phyloP scores from a whole-genome alignment of 345 rosid species.

The Salix koriyanagi region DNA sequence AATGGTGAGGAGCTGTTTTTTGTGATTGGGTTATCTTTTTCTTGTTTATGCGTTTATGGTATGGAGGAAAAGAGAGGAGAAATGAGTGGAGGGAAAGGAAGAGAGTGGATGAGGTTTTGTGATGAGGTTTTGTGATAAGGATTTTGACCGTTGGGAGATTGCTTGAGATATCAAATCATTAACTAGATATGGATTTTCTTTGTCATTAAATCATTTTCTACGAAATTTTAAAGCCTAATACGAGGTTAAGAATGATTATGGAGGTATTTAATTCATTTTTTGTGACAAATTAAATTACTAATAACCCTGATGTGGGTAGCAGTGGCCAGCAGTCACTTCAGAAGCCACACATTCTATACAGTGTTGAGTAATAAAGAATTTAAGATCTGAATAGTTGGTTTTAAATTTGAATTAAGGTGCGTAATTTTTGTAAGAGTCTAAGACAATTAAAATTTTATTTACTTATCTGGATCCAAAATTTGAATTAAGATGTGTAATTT shows the following conservation, averaged over 20 bases:
- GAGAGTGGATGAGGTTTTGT: slow-evolving; percentile 58
- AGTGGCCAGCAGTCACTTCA: not conserved
- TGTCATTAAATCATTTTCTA: not conserved
- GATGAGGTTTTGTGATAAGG: slow-evolving; percentile 83
- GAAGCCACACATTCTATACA: not conserved
- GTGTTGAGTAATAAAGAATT: too few species aligned
- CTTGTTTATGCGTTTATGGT: slow-evolving; percentile 10
- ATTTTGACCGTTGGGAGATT: slow-evolving; percentile 45
- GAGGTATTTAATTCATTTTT: not conserved
- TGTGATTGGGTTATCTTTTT: slow-evolving; percentile 34
- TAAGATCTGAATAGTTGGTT: too few species aligned
- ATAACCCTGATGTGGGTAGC: slow-evolving; percentile 20
- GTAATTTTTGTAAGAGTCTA: too few species aligned
- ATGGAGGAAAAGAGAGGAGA: slow-evolving; percentile 27
- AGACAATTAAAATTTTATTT: too few species aligned
- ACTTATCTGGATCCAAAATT: fast-evolving
- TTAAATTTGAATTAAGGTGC: too few species aligned
- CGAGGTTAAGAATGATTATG: not conserved
- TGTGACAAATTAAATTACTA: not conserved
- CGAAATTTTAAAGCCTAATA: not conserved
- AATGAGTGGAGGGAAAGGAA: slow-evolving; percentile 54
- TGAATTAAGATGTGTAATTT: too few species aligned
- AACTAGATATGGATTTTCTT: not conserved
- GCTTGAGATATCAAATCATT: slow-evolving; percentile 17
- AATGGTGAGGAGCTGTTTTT: not conserved